Conservation (phyloP, 257 asterid genomes). For the Scutellaria minor region DNA sequence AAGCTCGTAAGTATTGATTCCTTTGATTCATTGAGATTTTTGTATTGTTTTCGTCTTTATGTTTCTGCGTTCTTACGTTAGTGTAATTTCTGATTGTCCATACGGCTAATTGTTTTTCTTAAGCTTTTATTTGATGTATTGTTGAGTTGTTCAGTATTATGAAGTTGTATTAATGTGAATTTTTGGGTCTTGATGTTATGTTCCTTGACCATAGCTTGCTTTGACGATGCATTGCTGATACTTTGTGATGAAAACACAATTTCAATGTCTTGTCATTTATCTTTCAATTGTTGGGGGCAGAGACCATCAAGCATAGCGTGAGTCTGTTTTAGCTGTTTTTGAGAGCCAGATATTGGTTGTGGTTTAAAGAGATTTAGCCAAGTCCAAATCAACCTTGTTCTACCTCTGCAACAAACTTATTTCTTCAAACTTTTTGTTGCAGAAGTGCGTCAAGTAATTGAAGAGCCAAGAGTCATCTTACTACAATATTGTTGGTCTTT, state of each 20-base stretch:
- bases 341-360: background rate
- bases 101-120: constrained; percentile 4
- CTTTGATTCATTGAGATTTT: background rate
- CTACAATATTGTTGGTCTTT: background rate
- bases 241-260: background rate
- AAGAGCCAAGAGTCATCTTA: background rate
- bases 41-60: background rate
- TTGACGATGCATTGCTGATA: too few species aligned
- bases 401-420: background rate
- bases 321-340: background rate
- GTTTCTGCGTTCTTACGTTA: background rate
- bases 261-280: background rate
- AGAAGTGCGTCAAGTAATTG: background rate
- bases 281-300: too few species aligned
- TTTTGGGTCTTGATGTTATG: background rate
- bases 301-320: too few species aligned
- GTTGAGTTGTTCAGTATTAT: background rate
- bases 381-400: background rate
- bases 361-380: background rate
- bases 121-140: constrained; percentile 3
- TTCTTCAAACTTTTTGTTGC: background rate
- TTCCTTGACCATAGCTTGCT: too few species aligned
- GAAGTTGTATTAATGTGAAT: background rate
- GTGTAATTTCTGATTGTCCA: background rate
- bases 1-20: constrained; percentile 60